Percentiles rank a stretch among this genome's conserved stretches.
Conservation (phyloP, 306 rosid genomes). For the Cucurbita maxima region DNA sequence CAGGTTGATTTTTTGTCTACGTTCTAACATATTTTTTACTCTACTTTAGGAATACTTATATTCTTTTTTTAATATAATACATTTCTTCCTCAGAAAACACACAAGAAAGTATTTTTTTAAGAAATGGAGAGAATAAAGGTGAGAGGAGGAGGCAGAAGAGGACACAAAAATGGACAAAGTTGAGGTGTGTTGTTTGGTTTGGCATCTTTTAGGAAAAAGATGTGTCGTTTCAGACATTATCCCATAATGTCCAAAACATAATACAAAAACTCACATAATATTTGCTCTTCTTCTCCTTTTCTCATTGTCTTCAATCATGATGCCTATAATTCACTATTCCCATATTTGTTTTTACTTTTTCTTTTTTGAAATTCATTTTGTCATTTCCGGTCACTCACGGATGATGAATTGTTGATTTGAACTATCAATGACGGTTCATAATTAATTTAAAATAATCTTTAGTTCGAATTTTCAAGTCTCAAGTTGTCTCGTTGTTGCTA, state of each 20-base stretch:
- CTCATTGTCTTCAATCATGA: background rate
- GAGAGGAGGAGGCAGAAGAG: background rate
- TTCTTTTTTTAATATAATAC: no score
- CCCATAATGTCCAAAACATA: background rate
- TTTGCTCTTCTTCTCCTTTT: background rate
- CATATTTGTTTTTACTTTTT: background rate
- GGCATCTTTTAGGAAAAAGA: background rate
- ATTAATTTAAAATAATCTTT: background rate
- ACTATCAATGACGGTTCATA: background rate
- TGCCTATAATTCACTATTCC: no score
- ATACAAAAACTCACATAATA: background rate
- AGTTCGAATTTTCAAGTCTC: no score
- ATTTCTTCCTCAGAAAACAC: no score
- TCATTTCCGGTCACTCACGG: no score
- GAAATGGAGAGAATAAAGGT: background rate
- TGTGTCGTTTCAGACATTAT: conserved; percentile 1
- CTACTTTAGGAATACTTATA: no score
- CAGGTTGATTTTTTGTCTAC: no score
- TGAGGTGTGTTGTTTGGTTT: background rate
- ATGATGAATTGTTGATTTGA: no score
- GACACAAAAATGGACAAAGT: background rate
- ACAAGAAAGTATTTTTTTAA: background rate
- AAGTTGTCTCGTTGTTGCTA: no score
- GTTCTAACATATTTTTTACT: no score
- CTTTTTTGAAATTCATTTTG: background rate